A percentile compares a stretch with the other conserved stretches of the same genome.
phyloP scores from a whole-genome alignment of 192 early-diverging fungal genomes.

The Pilaira anomala region DNA sequence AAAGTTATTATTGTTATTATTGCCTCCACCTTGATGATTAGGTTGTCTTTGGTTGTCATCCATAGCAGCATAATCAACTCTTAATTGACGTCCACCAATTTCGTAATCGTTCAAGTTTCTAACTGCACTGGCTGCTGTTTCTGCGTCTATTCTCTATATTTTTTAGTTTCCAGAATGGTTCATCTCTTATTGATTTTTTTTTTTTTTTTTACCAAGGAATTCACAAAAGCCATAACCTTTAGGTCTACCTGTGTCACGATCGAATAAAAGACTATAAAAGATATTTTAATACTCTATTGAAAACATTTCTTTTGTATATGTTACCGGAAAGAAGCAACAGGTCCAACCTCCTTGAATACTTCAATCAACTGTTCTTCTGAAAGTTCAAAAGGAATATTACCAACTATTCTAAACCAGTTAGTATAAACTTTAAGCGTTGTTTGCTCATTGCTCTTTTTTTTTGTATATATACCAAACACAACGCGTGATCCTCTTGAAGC shows the following conservation, averaged over 20 bases:
- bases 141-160: constrained; percentile 52
- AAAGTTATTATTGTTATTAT: constrained; percentile 15
- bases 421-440: constrained; percentile 1
- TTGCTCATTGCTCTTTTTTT: neutral
- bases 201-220: constrained; percentile 56
- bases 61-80: constrained; percentile 91
- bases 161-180: no score
- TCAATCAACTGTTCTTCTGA: constrained; percentile 92
- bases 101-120: constrained; percentile 90
- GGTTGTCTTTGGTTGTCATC: constrained; percentile 42
- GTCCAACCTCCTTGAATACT: constrained; percentile 91
- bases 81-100: constrained; percentile 80
- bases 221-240: constrained; percentile 96
- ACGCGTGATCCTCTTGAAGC: constrained; percentile 39
- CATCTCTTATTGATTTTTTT: neutral
- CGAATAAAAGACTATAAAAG: constrained; percentile 76
- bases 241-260: constrained; percentile 80
- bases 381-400: constrained; percentile 84
- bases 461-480: constrained; percentile 30
- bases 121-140: constrained; percentile 93
- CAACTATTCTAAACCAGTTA: constrained; percentile 36
- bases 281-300: constrained; percentile 13
- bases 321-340: constrained; percentile 70
- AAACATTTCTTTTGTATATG: neutral
- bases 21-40: neutral